Percentiles rank a stretch among this genome's conserved stretches.
Conservation (phyloP, 352 stramenopile genomes). For the Phytophthora podocarpi region DNA sequence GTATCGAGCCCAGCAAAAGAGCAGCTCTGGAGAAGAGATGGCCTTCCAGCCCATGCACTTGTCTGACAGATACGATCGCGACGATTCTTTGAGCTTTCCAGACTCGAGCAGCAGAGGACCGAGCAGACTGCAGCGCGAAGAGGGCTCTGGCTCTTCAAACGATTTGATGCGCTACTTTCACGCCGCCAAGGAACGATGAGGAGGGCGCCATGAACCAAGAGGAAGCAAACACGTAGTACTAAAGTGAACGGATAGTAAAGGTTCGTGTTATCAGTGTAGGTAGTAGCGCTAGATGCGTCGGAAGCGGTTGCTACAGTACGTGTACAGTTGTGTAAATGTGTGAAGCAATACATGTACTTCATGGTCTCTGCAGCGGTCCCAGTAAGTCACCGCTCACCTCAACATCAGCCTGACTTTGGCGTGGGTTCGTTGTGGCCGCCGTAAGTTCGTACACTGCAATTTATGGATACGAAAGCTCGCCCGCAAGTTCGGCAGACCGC, state of each 20-base stretch:
- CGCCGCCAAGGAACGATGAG: slow-evolving; percentile 15
- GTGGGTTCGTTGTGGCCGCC: too few relatives aligned
- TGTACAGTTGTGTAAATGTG: slow-evolving; percentile 2
- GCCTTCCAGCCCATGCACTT: slow-evolving; percentile 31
- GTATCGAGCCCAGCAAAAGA: slow-evolving; percentile 31
- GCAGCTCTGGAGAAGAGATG: slow-evolving; percentile 31
- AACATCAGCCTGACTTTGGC: too few relatives aligned
- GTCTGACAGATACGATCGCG: slow-evolving; percentile 24
- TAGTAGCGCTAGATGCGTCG: slow-evolving; percentile 2
- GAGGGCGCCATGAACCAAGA: too few relatives aligned
- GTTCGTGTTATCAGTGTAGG: not conserved
- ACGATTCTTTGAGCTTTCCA: slow-evolving; percentile 33
- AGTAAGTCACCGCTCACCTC: too few relatives aligned
- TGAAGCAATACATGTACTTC: too few relatives aligned
- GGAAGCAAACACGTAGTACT: too few relatives aligned
- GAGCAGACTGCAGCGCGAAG: slow-evolving; percentile 18
- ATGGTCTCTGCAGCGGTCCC: too few relatives aligned
- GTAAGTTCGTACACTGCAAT: too few relatives aligned
- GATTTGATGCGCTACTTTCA: slow-evolving; percentile 26
- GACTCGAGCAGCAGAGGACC: slow-evolving; percentile 25
- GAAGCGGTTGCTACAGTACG: slow-evolving; percentile 16
- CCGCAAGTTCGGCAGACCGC: too few relatives aligned
- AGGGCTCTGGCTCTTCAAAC: slow-evolving; percentile 12
- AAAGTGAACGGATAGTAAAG: too few relatives aligned
- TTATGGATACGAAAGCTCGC: too few relatives aligned